Percentiles rank a stretch among this genome's conserved stretches.
These are phyloP conservation scores for Dittrichia graveolens DNA, from an alignment of 129 eudicot genomes.

Conservation along the genomic window DNA sequence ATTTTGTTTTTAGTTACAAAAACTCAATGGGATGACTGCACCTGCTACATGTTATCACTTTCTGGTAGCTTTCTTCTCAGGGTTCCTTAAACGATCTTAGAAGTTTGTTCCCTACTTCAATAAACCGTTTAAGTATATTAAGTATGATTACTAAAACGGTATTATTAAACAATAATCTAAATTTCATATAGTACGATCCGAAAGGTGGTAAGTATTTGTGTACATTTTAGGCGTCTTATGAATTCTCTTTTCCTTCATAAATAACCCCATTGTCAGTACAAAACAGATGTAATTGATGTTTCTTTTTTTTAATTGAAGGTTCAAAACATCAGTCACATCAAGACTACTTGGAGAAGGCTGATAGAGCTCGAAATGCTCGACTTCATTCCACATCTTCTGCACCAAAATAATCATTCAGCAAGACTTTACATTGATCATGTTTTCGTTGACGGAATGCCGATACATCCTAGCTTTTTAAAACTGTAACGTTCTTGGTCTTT, in stretches of 20 bases:
- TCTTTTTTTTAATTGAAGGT: constrained; percentile 48
- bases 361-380: constrained; percentile 77
- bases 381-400: constrained; percentile 74
- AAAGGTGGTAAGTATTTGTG: background rate
- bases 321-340: constrained; percentile 88
- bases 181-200: background rate
- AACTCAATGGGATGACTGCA: no score
- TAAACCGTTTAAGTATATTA: background rate
- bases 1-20: no score
- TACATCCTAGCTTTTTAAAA: constrained; percentile 7
- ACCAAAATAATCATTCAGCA: constrained; percentile 38
- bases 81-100: no score
- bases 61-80: no score
- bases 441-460: constrained; percentile 12
- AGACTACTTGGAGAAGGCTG: constrained; percentile 91
- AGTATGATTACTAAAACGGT: background rate
- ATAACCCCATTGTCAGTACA: background rate
- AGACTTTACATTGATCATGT: constrained; percentile 17
- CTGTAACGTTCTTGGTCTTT: constrained; percentile 1
- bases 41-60: no score
- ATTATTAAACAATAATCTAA: background rate
- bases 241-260: background rate
- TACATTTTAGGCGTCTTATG: background rate
- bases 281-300: constrained; percentile 12
- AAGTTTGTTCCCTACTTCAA: no score